Conservation (phyloP, 805 yeast species). For the Wickerhamomyces canadensis region DNA sequence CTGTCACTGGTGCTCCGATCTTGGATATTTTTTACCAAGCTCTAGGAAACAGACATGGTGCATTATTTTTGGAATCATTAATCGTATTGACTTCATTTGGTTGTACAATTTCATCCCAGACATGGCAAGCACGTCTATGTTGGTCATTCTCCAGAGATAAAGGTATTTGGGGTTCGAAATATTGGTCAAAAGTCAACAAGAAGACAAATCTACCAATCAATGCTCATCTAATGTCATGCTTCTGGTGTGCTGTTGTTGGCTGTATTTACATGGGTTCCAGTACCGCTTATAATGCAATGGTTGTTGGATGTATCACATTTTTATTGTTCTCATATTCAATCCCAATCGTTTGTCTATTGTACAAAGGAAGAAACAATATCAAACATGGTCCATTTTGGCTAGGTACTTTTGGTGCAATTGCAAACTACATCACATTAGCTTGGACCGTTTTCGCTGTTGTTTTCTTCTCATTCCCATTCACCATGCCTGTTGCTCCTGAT, state of each 20-base stretch:
- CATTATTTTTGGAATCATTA: slow-evolving; percentile 42
- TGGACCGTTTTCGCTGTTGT: slow-evolving; percentile 57
- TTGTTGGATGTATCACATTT: slow-evolving; percentile 53
- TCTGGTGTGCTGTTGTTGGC: slow-evolving; percentile 47
- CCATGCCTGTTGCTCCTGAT: slow-evolving; percentile 51
- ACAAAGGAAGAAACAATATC: slow-evolving; percentile 45
- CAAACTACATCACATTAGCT: slow-evolving; percentile 42
- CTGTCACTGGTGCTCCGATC: slow-evolving; percentile 54
- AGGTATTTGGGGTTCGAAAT: slow-evolving; percentile 47
- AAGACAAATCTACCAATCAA: slow-evolving; percentile 47
- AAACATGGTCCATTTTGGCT: slow-evolving; percentile 63
- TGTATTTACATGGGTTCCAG: slow-evolving; percentile 58
- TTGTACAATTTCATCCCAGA: slow-evolving; percentile 54
- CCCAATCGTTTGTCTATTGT: slow-evolving; percentile 44
- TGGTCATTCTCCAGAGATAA: slow-evolving; percentile 67
- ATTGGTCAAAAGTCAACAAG: slow-evolving; percentile 42
- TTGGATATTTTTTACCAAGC: slow-evolving; percentile 58
- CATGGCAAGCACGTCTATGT: slow-evolving; percentile 62
- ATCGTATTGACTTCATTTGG: slow-evolving; percentile 50
- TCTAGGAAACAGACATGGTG: slow-evolving; percentile 44
- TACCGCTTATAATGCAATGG: slow-evolving; percentile 62
- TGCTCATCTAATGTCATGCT: slow-evolving; percentile 50
- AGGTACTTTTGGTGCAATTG: slow-evolving; percentile 45
- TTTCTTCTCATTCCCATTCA: slow-evolving; percentile 59
- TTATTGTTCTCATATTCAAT: slow-evolving; percentile 50